Conservation (phyloP, 2,329 filamentous ascomycete species). For the Hymenoscyphus occultus region DNA sequence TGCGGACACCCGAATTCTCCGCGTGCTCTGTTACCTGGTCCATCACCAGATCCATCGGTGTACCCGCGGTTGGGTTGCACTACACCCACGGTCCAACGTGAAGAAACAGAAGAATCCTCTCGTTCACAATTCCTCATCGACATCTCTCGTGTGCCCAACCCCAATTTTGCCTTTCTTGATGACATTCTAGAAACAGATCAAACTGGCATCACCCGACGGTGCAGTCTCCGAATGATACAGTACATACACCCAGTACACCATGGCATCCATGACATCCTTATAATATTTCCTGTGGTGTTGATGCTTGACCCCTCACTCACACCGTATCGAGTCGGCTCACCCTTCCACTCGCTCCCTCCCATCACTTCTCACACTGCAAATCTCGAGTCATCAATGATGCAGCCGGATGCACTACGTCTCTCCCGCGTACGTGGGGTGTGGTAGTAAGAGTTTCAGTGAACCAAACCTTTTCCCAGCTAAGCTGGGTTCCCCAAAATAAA, state of each 20-base stretch:
- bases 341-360: not conserved
- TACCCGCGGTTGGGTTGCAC: not conserved
- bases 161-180: not conserved
- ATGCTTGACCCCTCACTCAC: not conserved
- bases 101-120: not conserved
- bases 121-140: not conserved
- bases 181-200: not conserved
- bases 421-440: not conserved
- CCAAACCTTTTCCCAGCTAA: not conserved
- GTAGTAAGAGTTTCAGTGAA: not conserved
- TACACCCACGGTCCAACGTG: not conserved
- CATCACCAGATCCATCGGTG: slow-evolving; percentile 21
- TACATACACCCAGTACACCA: not conserved
- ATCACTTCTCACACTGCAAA: not conserved
- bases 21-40: slow-evolving; percentile 14
- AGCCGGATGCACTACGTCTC: not conserved
- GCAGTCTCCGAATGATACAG: not conserved
- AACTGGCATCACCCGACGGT: slow-evolving; percentile 2
- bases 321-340: not conserved
- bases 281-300: not conserved
- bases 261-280: not conserved
- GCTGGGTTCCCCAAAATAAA: not conserved
- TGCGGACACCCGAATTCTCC: slow-evolving; percentile 29
- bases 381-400: not conserved
- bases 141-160: not conserved